Base-by-base conservation (phyloP, 306 rosid genomes). In the Prinsepia uniflora region DNA sequence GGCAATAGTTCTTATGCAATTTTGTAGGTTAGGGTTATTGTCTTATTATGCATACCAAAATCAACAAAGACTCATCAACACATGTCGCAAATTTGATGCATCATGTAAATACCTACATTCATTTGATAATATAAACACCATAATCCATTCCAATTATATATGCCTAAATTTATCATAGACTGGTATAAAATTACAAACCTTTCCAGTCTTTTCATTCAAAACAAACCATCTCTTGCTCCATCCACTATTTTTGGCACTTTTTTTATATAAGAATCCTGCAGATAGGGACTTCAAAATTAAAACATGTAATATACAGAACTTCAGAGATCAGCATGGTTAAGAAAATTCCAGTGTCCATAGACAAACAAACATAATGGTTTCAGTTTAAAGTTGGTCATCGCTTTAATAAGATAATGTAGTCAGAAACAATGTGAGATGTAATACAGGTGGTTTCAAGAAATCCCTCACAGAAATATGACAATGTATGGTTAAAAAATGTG, bases 141-240 rank as follows among this genome's bases (percentile, higher is more conserved):
- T 14, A 69, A 40, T 7, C 74, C 54, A 44, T 22, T 44, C 11
- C 6, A 14, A 30, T 10, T 69, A 55, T 60, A 14, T 41, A 42
- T 4, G 6, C 63, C 63, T 19, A 17, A 10, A 41, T 41, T 54
- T 70, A 15, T 13, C 11, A n/a, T n/a, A 14, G 53, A 72, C 54
- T 7, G 45, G 39, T 50, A 74, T 46, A 77, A 22, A 53, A 36
- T 49, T 54, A 77, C 88, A 75, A 52, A 94, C 98, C 98, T 94
- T 94, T 72, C 98, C 98, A 2, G 96, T 87, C 85, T 94, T 94
- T 81, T 83, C 96, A 76, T 94, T 94, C 72, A 94, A 82, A 71
- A 91, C 99, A 87, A 94, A 94, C 99, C 99, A 94, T 70, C 97
- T 87, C 79, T 86, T 82, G 86, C 87, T 91, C 99, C 99, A 94